A percentile compares a stretch with the other conserved stretches of the same genome.
phyloP scores from a whole-genome alignment of 2,329 filamentous ascomycete species.

The Cercospora janseana region DNA sequence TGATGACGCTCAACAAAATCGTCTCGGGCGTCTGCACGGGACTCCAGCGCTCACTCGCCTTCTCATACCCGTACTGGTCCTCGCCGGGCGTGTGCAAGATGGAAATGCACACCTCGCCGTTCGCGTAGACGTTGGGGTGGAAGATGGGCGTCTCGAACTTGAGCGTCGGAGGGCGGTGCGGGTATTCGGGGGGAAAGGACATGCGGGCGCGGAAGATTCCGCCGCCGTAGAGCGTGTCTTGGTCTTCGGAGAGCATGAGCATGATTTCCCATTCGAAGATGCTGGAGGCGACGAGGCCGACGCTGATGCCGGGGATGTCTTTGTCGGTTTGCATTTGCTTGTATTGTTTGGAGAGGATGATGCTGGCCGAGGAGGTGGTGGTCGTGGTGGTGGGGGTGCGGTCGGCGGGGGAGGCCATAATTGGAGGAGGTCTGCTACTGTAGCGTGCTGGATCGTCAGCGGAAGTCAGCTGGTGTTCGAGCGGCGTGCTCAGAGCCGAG shows the following conservation, averaged over 20 bases:
- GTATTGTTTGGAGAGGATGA: conserved; percentile 78
- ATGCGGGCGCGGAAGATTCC: conserved; percentile 88
- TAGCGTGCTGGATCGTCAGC: not conserved
- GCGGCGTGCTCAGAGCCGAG: not conserved
- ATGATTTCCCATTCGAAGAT: conserved; percentile 99
- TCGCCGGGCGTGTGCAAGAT: conserved; percentile 95
- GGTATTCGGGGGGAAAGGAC: conserved; percentile 80
- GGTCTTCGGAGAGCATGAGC: conserved; percentile 92
- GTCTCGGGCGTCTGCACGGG: conserved; percentile 95
- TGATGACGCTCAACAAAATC: conserved; percentile 88
- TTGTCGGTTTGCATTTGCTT: conserved; percentile 92
- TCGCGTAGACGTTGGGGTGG: conserved; percentile 88
- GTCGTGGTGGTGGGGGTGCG: conserved; percentile 23
- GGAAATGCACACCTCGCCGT: conserved; percentile 89
- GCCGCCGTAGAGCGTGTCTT: conserved; percentile 78
- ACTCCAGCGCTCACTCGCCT: conserved; percentile 84
- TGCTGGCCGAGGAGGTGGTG: conserved; percentile 27
- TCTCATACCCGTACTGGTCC: conserved; percentile 91
- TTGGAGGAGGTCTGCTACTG: conserved; percentile 1
- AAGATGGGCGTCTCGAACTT: conserved; percentile 85
- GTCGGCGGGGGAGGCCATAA: conserved; percentile 21
- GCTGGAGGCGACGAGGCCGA: conserved; percentile 79
- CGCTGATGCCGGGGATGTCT: conserved; percentile 91
- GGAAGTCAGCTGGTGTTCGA: not conserved
- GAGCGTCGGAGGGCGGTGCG: conserved; percentile 82